Conservation (phyloP, 1,139 yeast genomes). For the Torulaspora pretoriensis region DNA sequence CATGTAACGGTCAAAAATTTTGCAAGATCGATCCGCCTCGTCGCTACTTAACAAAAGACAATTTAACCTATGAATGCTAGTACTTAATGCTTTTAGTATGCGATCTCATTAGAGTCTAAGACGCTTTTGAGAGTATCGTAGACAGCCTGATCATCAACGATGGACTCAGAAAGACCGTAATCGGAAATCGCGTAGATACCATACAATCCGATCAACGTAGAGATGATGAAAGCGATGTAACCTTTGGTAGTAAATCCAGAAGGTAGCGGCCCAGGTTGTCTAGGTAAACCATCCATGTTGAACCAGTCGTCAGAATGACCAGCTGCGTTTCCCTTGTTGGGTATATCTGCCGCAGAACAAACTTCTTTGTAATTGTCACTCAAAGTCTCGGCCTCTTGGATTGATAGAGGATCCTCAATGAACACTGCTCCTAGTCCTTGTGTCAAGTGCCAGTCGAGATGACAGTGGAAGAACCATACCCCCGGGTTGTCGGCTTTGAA, state of each 20-base stretch:
- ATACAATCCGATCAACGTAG: slow-evolving; percentile 52
- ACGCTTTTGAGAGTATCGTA: slow-evolving; percentile 16
- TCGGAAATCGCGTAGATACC: slow-evolving; percentile 55
- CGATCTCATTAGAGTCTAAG: slow-evolving; percentile 27
- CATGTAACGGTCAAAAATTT: slow-evolving; percentile 4
- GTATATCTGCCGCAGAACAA: slow-evolving; percentile 45
- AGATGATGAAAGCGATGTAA: slow-evolving; percentile 55
- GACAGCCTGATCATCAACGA: slow-evolving; percentile 41
- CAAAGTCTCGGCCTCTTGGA: slow-evolving; percentile 43
- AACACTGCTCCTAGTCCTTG: slow-evolving; percentile 78
- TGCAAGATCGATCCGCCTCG: slow-evolving; percentile 7
- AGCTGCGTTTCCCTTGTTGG: slow-evolving; percentile 62
- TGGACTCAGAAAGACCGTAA: slow-evolving; percentile 61
- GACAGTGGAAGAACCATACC: slow-evolving; percentile 93
- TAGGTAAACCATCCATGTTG: slow-evolving; percentile 52
- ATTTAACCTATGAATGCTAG: not conserved
- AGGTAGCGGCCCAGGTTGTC: slow-evolving; percentile 56
- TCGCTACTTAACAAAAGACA: not conserved
- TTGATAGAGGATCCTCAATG: slow-evolving; percentile 62
- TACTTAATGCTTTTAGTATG: slow-evolving; percentile 5
- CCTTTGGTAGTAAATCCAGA: slow-evolving; percentile 67
- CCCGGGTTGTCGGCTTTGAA: slow-evolving; percentile 83
- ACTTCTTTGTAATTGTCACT: slow-evolving; percentile 45
- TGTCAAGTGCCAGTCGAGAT: slow-evolving; percentile 88
- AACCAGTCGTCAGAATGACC: slow-evolving; percentile 50